A percentile compares a stretch with the other conserved stretches of the same genome.
Conservation (phyloP, 805 yeast species). For the Ogataea dorogensis region DNA sequence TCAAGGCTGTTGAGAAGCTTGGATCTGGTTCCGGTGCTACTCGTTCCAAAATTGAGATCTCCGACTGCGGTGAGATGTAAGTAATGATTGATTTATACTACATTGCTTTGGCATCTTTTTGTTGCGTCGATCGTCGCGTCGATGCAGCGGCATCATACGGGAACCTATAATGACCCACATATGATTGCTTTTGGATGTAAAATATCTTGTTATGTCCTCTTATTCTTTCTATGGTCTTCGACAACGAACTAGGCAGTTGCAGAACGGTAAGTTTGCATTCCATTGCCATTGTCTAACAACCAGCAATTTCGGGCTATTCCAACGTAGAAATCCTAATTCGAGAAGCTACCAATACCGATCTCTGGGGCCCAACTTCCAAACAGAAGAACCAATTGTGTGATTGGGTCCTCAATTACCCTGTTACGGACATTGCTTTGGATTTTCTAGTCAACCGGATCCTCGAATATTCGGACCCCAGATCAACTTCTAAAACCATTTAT, state of each 20-base stretch:
- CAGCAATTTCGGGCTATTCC: constrained; percentile 32
- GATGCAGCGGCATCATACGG: too few species aligned
- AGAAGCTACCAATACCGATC: constrained; percentile 48
- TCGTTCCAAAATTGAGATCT: constrained; percentile 50
- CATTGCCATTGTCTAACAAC: background rate
- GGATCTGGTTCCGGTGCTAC: constrained; percentile 55
- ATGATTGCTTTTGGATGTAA: background rate
- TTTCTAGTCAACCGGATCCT: constrained; percentile 21
- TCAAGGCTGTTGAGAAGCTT: constrained; percentile 78
- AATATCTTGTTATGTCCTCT: constrained; percentile 6
- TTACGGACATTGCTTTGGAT: constrained; percentile 15
- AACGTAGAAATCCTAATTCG: constrained; percentile 35
- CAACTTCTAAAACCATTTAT: constrained; percentile 13
- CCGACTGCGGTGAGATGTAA: constrained; percentile 57
- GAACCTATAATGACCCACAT: too few species aligned
- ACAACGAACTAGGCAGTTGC: constrained; percentile 35
- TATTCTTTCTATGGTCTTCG: constrained; percentile 29
- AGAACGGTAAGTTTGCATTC: constrained; percentile 27
- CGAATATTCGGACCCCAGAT: constrained; percentile 17
- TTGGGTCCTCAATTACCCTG: constrained; percentile 22
- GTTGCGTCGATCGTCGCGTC: constrained; percentile 6
- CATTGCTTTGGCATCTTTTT: background rate
- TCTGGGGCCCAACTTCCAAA: constrained; percentile 51
- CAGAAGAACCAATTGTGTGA: constrained; percentile 36
- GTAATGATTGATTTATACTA: constrained; percentile 5